These are phyloP conservation scores for Ganoderma resinaceum DNA, from an alignment of 1,284 basidiomycete species.

Conservation along the genomic window DNA sequence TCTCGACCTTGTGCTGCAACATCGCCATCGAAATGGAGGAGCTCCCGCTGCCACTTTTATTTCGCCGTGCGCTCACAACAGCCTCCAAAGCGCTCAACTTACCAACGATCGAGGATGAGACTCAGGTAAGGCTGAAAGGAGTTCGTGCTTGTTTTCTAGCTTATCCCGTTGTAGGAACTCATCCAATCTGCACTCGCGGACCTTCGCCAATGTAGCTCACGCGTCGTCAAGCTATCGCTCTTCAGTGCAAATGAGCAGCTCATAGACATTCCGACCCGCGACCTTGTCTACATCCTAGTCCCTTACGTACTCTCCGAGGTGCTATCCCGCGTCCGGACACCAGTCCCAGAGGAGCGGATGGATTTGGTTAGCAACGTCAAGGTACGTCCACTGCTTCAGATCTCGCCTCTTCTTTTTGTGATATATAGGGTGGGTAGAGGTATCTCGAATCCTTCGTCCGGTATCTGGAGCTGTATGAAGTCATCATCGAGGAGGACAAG, in stretches of 20 bases:
- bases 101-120: slow-evolving; percentile 55
- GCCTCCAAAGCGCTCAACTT: slow-evolving; percentile 53
- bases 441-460: slow-evolving; percentile 64
- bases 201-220: slow-evolving; percentile 55
- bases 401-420: too few relatives aligned
- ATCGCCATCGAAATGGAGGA: slow-evolving; percentile 36
- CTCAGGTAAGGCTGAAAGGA: slow-evolving; percentile 49
- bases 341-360: slow-evolving; percentile 66
- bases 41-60: slow-evolving; percentile 48
- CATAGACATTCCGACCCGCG: slow-evolving; percentile 84
- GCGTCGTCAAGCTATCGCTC: slow-evolving; percentile 67
- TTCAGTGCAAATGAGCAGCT: slow-evolving; percentile 89
- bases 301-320: slow-evolving; percentile 79
- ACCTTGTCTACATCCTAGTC: slow-evolving; percentile 83
- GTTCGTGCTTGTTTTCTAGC: background rate
- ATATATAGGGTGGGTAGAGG: slow-evolving; percentile 47
- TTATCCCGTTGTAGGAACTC: slow-evolving; percentile 53
- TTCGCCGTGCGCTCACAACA: slow-evolving; percentile 49
- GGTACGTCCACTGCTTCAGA: slow-evolving; percentile 11
- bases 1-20: background rate
- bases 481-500: slow-evolving; percentile 71
- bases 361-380: slow-evolving; percentile 25
- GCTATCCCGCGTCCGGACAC: slow-evolving; percentile 69
- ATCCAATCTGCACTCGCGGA: slow-evolving; percentile 61
- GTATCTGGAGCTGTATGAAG: slow-evolving; percentile 70